Evolutionary conservation across 768 basidiomycete genomes (phyloP), one percentile per base, ranked within the genome.

Genomic region (Lactarius psammicola): DNA sequence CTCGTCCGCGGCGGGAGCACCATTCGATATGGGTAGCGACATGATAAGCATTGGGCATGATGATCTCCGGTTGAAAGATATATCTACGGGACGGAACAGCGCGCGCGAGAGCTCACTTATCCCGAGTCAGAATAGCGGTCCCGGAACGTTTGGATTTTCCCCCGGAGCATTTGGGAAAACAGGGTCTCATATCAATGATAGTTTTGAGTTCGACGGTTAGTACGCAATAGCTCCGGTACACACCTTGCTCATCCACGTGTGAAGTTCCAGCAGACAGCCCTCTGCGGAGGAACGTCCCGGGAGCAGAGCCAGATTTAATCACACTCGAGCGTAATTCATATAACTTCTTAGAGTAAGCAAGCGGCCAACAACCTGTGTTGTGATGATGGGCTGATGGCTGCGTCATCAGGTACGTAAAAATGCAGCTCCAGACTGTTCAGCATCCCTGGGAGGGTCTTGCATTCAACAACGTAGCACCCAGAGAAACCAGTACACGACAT

Each of bases 321-420:
- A 83, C 83, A 17, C 79, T 94, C 17, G 92, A 94, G 74, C 85
- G 83, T 70, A 89, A 90, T 71, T 90, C 90, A 10, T 81, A 83
- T 69, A 90, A 94, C 73, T 94, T 93, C 74, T 74, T 94, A 23
- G 90, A 91, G 92, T 92, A 64, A 71, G 83, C 75, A 10, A 31
- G 28, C 30, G 38, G 4, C 7, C 1, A n/a, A n/a, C 4, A 55
- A 34, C n/a, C 20, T 40, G 11, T 30, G 38, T 26, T 6, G 9
- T 23, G 55, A 40, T 62, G 58, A 46, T 40, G 11, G n/a, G 42
- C 55, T 62, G 58, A 58, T 40, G 18, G 23, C n/a, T 15, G 9
- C 31, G 9, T 57, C 30, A 11, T 38, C 63, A 93, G 91, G 78
- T 93, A 92, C 72, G 84, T 83, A 53, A 89, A 85, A 76, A 90